These are phyloP conservation scores for Claviceps pusilla DNA, from an alignment of 2,329 filamentous ascomycete species.

Conservation along the genomic window DNA sequence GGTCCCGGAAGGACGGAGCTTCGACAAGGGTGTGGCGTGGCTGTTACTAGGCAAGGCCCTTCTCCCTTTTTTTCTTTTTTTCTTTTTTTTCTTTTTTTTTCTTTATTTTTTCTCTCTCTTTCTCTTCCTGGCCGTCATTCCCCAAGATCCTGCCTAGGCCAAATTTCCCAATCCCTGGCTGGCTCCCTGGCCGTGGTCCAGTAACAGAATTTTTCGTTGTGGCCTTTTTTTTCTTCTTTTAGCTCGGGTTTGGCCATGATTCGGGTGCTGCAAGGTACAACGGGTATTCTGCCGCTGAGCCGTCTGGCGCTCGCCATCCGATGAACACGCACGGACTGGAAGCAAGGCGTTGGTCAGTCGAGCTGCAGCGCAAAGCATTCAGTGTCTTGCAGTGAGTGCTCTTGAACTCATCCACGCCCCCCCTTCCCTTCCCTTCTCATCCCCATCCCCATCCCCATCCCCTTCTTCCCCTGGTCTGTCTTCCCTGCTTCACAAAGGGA, in stretches of 20 bases:
- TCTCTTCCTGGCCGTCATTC: background rate
- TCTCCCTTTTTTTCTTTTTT: background rate
- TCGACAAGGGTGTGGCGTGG: slow-evolving; percentile 4
- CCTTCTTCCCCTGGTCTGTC: slow-evolving; percentile 1
- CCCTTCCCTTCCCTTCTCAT: background rate
- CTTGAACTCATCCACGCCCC: background rate
- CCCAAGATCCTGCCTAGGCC: slow-evolving; percentile 4
- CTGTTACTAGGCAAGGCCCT: background rate
- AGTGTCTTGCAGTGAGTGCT: background rate
- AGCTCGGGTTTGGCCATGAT: background rate
- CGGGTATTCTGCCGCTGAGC: background rate
- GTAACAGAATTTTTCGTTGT: slow-evolving; percentile 3
- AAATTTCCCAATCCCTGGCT: slow-evolving; percentile 6
- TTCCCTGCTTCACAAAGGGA: slow-evolving; percentile 3
- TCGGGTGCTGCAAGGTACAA: background rate
- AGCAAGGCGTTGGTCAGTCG: background rate
- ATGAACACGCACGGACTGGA: slow-evolving; percentile 1
- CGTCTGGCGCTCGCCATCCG: background rate
- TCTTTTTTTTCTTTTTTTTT: background rate
- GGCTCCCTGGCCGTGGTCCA: background rate
- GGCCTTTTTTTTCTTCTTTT: slow-evolving; percentile 1
- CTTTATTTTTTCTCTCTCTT: background rate
- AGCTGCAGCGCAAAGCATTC: background rate
- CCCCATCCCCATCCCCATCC: background rate
- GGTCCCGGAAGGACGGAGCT: slow-evolving; percentile 3